Conservation (phyloP, 2,329 filamentous ascomycete genomes). For the Pestalotiopsis sp. region DNA sequence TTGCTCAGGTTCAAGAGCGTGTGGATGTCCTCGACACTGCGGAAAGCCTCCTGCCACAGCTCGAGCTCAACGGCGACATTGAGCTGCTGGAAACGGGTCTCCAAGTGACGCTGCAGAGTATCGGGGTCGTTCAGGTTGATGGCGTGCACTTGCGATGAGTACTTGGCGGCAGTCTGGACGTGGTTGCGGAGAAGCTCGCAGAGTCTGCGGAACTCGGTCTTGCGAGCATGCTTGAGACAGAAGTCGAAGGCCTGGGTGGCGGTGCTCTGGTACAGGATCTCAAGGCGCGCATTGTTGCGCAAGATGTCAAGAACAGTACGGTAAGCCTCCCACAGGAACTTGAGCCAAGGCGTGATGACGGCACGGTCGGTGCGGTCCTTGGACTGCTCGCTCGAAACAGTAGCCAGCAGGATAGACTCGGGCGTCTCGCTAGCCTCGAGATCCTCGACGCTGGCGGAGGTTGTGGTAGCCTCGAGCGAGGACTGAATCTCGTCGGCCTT, state of each 20-base stretch:
- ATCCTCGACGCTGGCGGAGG: conserved; percentile 83
- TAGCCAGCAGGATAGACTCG: conserved; percentile 96
- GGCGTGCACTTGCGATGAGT: conserved; percentile 98
- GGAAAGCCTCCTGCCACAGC: conserved; percentile 99
- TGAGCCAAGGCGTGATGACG: conserved; percentile 98
- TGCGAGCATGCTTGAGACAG: conserved; percentile 95
- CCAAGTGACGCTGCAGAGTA: conserved; percentile 93
- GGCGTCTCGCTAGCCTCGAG: conserved; percentile 96
- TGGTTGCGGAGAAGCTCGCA: conserved; percentile 98
- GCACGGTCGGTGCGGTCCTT: conserved; percentile 96
- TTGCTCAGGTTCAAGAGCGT: conserved; percentile 97
- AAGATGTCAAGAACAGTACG: conserved; percentile 97
- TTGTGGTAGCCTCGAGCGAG: conserved; percentile 74
- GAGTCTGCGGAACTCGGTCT: conserved; percentile 98
- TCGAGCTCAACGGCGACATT: conserved; percentile 98
- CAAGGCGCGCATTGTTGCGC: conserved; percentile 96
- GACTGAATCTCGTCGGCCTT: conserved; percentile 97
- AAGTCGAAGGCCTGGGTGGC: conserved; percentile 99
- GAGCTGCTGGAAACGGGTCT: conserved; percentile 97
- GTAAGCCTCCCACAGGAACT: conserved; percentile 99
- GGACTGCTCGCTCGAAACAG: conserved; percentile 96
- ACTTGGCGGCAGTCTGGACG: conserved; percentile 98
- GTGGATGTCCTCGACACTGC: conserved; percentile 98
- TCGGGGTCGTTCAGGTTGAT: conserved; percentile 99
- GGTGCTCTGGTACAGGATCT: conserved; percentile 97